A percentile compares a stretch with the other conserved stretches of the same genome.
Evolutionary conservation across 495 filamentous ascomycete species (phyloP).

Genomic region (Halenospora varia): DNA sequence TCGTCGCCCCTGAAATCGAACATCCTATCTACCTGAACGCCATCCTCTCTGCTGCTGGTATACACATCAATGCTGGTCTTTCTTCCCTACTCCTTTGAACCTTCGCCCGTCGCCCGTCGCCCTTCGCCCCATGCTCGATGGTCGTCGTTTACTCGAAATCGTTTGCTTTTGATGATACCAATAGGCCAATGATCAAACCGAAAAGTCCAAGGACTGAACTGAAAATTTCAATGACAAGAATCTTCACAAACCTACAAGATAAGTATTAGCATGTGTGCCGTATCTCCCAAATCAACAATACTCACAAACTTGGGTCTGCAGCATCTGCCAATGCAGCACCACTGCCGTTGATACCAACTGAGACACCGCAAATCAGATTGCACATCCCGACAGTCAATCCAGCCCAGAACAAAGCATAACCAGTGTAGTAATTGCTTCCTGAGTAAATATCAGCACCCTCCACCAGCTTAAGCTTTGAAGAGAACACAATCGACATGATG

Average conservation of each 20-base stretch:
- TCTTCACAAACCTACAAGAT: conserved; percentile 82
- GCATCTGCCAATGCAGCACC: conserved; percentile 95
- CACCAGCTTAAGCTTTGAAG: conserved; percentile 68
- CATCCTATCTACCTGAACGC: conserved; percentile 26
- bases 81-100: neutral
- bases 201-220: conserved; percentile 98
- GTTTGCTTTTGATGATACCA: conserved; percentile 75
- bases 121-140: no score
- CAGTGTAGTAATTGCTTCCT: conserved; percentile 82
- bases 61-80: conserved; percentile 11
- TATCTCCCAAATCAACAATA: conserved; percentile 15
- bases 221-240: conserved; percentile 99
- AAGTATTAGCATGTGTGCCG: conserved; percentile 20
- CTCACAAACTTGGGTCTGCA: conserved; percentile 85
- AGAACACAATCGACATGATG: conserved; percentile 99
- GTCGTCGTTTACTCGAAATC: no score
- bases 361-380: conserved; percentile 93
- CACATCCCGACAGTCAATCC: conserved; percentile 91
- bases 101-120: no score
- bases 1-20: neutral
- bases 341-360: conserved; percentile 96
- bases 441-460: conserved; percentile 51
- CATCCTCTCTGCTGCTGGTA: conserved; percentile 10
- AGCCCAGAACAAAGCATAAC: conserved; percentile 93
- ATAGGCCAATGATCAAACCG: conserved; percentile 88